Base-by-base conservation (phyloP, 495 filamentous ascomycete genomes). In the Gamarada debralockiae region DNA sequence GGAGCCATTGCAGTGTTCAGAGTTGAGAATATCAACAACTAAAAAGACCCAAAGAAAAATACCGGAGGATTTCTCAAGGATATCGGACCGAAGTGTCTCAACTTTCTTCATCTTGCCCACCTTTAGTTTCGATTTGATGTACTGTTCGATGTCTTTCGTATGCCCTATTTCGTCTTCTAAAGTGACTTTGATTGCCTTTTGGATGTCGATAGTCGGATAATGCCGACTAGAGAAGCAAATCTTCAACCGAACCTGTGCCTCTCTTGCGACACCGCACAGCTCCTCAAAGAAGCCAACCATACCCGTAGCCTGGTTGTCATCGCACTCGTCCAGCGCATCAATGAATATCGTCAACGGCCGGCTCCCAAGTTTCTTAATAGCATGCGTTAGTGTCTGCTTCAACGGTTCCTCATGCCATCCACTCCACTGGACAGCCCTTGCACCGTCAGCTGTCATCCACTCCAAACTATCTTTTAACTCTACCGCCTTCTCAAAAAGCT, bases 161-260 rank as follows among this genome's bases (percentile, higher is more conserved):
- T 74, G 56, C 0, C 56, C 56, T 12, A 52, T 71, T 49, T 70
- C 49, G 1, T 62, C 24, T 54, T 67, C 67, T 2, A 65, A 23
- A 51, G 44, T 60, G 17, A 72, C 54, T 57, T 67, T 54, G 38
- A 62, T 51, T 14, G 45, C 53, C 3, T 56, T 58, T 25, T 66
- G 52, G 9, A 62, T 38, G 36, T 52, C 53, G 10, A 72, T 38
- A 24, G 64, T 59, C 10, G 69, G 71, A 58, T 68, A 72, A 49
- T 72, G 63, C 12, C 70, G 69, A 57, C 71, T 73, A 46, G 67
- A 65, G 25, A 71, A 74, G 50, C 71, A 74, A 29, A 73, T 66
- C 6, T 48, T 57, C 43, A 68, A 57, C 38, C 13, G 45, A 18
- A 39, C 46, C 44, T 54, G 27, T 17, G 52, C 29, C 0, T 39